A percentile compares a stretch with the other conserved stretches of the same genome.
phyloP scores from a whole-genome alignment of 305 asterid genomes.

The Nicotiana rustica region DNA sequence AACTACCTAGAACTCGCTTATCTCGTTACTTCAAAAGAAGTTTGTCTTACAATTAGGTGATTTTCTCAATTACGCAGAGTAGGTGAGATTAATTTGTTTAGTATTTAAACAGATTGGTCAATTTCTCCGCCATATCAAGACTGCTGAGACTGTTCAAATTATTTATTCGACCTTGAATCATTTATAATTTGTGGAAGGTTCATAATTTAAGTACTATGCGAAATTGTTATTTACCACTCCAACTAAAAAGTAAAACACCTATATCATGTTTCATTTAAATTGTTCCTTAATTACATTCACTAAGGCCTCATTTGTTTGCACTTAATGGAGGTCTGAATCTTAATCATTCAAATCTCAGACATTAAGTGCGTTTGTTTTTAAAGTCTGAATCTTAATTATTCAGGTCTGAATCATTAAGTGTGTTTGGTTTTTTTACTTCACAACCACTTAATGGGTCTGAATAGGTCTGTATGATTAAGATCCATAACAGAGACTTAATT shows the following conservation, averaged over 20 bases:
- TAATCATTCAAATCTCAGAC: too few relatives aligned
- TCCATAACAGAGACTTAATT: too few relatives aligned
- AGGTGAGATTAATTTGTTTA: not conserved
- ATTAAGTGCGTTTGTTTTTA: too few relatives aligned
- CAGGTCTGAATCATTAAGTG: too few relatives aligned
- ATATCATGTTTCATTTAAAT: not conserved
- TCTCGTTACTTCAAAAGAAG: not conserved
- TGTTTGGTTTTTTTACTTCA: too few relatives aligned
- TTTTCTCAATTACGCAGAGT: too few relatives aligned
- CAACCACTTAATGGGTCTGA: too few relatives aligned
- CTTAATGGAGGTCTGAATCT: too few relatives aligned
- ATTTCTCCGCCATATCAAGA: too few relatives aligned
- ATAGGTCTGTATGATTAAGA: too few relatives aligned
- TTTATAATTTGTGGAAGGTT: not conserved
- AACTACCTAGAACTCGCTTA: not conserved
- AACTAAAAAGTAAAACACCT: not conserved
- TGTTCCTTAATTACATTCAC: not conserved
- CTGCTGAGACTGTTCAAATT: not conserved
- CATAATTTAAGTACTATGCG: not conserved
- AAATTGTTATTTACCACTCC: not conserved
- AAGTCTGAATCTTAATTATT: too few relatives aligned
- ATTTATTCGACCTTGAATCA: not conserved
- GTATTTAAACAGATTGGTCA: not conserved
- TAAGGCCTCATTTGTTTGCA: too few relatives aligned
- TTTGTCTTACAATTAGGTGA: not conserved